Conservation (phyloP, 164 flowering plant species). For the Tinospora cordifolia region DNA sequence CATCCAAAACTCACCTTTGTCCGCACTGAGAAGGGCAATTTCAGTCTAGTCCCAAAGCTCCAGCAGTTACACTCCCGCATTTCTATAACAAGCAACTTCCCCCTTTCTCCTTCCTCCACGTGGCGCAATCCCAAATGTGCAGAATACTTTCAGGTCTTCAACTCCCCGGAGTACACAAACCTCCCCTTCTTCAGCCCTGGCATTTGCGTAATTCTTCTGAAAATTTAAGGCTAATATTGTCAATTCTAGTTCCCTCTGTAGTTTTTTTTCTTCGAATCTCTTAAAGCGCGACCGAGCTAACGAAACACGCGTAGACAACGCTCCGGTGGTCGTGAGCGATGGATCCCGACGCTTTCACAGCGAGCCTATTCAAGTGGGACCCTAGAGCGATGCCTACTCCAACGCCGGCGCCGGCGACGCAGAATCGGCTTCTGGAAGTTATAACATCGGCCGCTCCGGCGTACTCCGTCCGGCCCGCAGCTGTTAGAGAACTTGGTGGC, state of each 20-base stretch:
- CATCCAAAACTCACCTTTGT: not conserved
- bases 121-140: not conserved
- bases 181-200: no score
- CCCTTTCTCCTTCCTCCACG: not conserved
- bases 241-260: not conserved
- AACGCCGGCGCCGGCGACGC: conserved; percentile 1
- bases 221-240: not conserved
- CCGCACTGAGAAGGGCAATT: not conserved
- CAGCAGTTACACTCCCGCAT: not conserved
- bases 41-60: not conserved
- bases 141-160: no score
- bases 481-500: conserved; percentile 41
- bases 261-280: not conserved
- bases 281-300: not conserved
- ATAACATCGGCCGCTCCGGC: conserved; percentile 5
- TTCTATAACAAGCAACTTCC: not conserved
- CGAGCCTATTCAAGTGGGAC: conserved; percentile 30
- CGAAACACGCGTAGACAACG: not conserved
- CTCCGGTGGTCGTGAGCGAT: conserved; percentile 6
- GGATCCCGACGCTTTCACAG: conserved; percentile 33
- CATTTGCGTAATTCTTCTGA: not conserved
- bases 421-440: conserved; percentile 9
- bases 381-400: conserved; percentile 11
- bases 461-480: conserved; percentile 15
- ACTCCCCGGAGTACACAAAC: not conserved